phyloP scores from a whole-genome alignment of 2,329 filamentous ascomycete species.

The Cladosporium velox region DNA sequence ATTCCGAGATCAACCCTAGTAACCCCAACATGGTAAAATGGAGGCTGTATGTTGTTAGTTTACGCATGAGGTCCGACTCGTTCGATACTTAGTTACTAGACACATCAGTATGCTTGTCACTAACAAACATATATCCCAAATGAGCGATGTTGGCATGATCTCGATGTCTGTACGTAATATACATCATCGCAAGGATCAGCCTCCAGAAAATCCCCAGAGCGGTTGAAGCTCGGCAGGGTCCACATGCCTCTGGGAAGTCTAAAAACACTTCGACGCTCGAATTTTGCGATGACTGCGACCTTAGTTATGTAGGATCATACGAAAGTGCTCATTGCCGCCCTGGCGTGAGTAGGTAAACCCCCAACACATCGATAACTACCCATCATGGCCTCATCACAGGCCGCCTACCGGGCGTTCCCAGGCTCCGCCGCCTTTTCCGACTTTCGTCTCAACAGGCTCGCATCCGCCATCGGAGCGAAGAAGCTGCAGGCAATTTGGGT shows the following conservation, averaged over 20 bases:
- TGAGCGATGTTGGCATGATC: background rate
- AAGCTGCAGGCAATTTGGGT: conserved; percentile 54
- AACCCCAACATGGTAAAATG: background rate
- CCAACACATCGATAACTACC: background rate
- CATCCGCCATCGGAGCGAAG: conserved; percentile 48
- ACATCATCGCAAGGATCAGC: background rate
- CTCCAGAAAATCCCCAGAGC: conserved; percentile 14
- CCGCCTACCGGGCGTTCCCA: conserved; percentile 48
- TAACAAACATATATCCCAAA: background rate
- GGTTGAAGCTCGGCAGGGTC: conserved; percentile 9
- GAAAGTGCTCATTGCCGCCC: conserved; percentile 18
- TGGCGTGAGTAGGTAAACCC: conserved; percentile 17
- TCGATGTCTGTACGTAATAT: background rate
- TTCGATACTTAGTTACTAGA: background rate
- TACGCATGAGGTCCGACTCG: background rate
- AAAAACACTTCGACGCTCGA: conserved; percentile 14
- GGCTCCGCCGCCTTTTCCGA: conserved; percentile 58
- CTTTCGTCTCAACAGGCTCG: conserved; percentile 51
- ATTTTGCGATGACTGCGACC: conserved; percentile 16
- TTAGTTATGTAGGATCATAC: conserved; percentile 20
- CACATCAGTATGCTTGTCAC: background rate
- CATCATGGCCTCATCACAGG: conserved; percentile 25
- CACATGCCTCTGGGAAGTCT: background rate
- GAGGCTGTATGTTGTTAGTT: background rate
- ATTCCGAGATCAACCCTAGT: background rate